phyloP scores from a whole-genome alignment of 106 monocot species.

The Xerophyta viscosa region DNA sequence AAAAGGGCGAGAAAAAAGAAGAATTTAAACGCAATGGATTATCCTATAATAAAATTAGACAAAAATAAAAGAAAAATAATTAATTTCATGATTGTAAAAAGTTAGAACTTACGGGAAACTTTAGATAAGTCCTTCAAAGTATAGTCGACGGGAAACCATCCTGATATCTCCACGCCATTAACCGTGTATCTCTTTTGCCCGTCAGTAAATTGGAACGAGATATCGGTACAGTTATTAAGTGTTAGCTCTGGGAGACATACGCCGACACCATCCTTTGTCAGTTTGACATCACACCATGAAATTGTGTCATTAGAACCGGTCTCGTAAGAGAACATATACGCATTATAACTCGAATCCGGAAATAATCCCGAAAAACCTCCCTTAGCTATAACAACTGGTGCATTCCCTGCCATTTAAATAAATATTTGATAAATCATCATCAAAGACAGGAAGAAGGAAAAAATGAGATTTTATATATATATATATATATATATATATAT shows the following conservation, averaged over 20 bases:
- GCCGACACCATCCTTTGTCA: conserved; percentile 64
- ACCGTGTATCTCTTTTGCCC: conserved; percentile 27
- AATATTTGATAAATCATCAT: no score
- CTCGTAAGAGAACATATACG: conserved; percentile 26
- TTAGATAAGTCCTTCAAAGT: conserved; percentile 15
- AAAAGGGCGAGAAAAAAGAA: no score
- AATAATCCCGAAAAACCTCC: conserved; percentile 88
- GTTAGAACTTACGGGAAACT: conserved; percentile 22
- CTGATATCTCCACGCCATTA: conserved; percentile 38
- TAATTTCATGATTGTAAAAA: no score
- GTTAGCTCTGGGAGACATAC: conserved; percentile 58
- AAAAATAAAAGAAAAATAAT: no score
- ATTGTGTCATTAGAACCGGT: conserved; percentile 25
- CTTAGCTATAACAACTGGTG: conserved; percentile 56
- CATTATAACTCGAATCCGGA: conserved; percentile 60
- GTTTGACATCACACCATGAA: conserved; percentile 62
- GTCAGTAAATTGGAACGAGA: conserved; percentile 18
- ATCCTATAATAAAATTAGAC: no score
- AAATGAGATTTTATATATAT: no score
- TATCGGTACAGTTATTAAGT: conserved; percentile 53
- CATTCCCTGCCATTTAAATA: conserved; percentile 57
- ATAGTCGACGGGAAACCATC: conserved; percentile 72
- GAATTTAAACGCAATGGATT: no score
- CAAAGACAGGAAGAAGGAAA: no score
- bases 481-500: no score